These are phyloP conservation scores for Parsonsia alboflavescens DNA, from an alignment of 257 asterid species.

Conservation along the genomic window DNA sequence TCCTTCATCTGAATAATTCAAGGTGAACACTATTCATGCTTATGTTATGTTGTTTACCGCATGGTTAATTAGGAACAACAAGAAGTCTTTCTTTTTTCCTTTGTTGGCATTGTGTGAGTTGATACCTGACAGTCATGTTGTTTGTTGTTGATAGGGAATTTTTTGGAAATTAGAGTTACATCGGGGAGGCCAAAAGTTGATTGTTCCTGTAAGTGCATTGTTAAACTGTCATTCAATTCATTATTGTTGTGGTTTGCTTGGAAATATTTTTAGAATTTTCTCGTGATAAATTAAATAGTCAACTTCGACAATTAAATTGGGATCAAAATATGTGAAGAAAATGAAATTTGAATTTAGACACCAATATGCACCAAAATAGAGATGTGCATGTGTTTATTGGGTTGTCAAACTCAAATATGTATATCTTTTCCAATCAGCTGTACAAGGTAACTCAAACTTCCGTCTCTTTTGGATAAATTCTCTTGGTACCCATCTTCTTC, in stretches of 20 bases:
- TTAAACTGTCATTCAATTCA: background rate
- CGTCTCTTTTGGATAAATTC: background rate
- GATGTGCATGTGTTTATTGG: background rate
- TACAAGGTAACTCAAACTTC: background rate
- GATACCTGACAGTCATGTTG: slow-evolving; percentile 8
- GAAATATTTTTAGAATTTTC: background rate
- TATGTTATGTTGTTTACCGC: background rate
- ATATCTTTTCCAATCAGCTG: background rate
- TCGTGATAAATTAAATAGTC: too few relatives aligned
- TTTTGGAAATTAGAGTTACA: slow-evolving; percentile 88
- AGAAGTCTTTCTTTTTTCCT: background rate
- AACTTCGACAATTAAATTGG: background rate
- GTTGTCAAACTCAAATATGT: background rate
- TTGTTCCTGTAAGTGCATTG: slow-evolving; percentile 82
- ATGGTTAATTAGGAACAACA: too few relatives aligned
- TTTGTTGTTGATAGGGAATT: slow-evolving; percentile 49
- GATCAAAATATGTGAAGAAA: background rate
- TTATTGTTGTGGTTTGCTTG: background rate
- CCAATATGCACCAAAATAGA: background rate
- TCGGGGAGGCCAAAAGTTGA: slow-evolving; percentile 84
- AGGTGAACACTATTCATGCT: background rate
- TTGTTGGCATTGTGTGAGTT: background rate
- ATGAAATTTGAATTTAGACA: background rate
- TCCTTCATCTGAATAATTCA: background rate
- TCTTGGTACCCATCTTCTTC: background rate